Evolutionary conservation across 169 alveolate genomes (phyloP).

Genomic region (Babesia sp.): DNA sequence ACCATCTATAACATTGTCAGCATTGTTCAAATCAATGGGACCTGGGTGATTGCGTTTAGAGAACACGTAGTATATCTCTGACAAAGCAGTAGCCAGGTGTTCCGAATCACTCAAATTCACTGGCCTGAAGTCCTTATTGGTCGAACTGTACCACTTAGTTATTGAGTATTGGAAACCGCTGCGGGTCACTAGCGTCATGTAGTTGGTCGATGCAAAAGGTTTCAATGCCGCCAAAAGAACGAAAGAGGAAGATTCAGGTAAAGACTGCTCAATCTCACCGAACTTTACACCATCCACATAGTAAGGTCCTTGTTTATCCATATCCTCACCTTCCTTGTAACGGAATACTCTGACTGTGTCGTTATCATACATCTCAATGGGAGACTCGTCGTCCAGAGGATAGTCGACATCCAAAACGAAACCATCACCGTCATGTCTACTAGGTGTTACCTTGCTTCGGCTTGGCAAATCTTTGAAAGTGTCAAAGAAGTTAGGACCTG

Average conservation of each 20-base stretch:
- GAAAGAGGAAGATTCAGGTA: slow-evolving; percentile 12
- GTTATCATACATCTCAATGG: neutral
- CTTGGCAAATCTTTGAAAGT: slow-evolving; percentile 17
- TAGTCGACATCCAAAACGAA: slow-evolving; percentile 9
- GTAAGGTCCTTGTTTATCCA: neutral
- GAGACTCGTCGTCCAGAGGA: neutral
- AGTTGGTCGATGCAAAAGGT: neutral
- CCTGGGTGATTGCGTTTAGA: neutral
- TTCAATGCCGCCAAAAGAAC: slow-evolving; percentile 9
- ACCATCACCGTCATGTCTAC: neutral
- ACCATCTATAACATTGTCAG: neutral
- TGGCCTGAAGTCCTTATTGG: neutral
- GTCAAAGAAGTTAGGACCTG: slow-evolving; percentile 10
- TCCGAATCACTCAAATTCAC: neutral
- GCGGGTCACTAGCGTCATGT: slow-evolving; percentile 19
- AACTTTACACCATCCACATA: slow-evolving; percentile 11
- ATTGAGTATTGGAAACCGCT: neutral
- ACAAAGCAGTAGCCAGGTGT: neutral
- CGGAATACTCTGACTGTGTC: neutral
- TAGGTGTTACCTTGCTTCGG: neutral
- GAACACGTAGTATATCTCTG: neutral
- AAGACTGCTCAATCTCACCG: slow-evolving; percentile 5
- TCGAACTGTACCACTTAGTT: slow-evolving; percentile 3
- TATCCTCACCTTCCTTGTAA: slow-evolving; percentile 13
- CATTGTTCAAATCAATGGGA: neutral